Conservation (phyloP, 2,329 filamentous ascomycete species). For the Emydomyces testavorans region DNA sequence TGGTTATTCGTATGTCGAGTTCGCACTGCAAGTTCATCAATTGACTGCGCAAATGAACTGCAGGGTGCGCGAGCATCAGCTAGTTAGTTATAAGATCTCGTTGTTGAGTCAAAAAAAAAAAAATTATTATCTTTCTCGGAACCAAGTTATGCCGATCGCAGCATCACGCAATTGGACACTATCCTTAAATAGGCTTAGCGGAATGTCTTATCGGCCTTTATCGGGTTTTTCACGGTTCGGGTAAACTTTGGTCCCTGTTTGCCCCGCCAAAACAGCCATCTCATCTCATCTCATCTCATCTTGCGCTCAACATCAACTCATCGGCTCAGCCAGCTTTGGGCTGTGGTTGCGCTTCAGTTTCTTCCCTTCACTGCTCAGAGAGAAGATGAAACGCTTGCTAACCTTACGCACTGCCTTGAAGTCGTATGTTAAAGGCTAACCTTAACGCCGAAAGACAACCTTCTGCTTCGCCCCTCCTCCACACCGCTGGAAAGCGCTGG, state of each 20-base stretch:
- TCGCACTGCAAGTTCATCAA: background rate
- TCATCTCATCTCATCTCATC: too few species aligned
- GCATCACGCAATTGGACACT: conserved; percentile 10
- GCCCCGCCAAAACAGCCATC: too few species aligned
- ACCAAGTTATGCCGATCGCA: conserved; percentile 1
- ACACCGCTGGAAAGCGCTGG: too few species aligned
- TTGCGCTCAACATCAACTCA: background rate
- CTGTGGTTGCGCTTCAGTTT: background rate
- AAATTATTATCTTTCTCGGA: too few species aligned
- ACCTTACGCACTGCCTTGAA: too few species aligned
- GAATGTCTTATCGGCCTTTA: background rate
- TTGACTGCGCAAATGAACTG: conserved; percentile 1
- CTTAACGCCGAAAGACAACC: too few species aligned
- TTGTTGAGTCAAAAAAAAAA: too few species aligned
- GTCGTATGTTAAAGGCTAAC: too few species aligned
- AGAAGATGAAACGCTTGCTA: too few species aligned
- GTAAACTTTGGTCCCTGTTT: background rate
- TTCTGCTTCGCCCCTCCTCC: too few species aligned
- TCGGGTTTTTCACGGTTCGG: background rate
- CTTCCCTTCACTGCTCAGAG: too few species aligned
- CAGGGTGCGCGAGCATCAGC: background rate
- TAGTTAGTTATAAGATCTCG: background rate
- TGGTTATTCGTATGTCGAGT: background rate
- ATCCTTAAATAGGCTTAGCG: conserved; percentile 1
- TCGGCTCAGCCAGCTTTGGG: background rate